Conservation (phyloP, 768 basidiomycete species). For the Favolaschia claudopus region DNA sequence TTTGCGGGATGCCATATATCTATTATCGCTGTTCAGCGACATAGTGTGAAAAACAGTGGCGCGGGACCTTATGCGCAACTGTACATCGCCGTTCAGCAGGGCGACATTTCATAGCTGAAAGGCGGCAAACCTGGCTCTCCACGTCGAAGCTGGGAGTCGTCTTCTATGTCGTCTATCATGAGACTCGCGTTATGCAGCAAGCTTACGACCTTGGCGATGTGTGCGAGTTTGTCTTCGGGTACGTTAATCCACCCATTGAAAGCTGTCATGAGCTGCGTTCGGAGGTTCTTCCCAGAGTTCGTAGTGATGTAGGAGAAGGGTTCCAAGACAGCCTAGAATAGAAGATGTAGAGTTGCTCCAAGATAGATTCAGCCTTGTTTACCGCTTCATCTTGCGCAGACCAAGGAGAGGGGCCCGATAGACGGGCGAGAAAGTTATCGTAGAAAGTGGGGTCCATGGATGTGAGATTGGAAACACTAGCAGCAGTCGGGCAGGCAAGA, state of each 20-base stretch:
- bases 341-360: not conserved
- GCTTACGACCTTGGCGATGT: slow-evolving; percentile 83
- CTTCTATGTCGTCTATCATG: slow-evolving; percentile 95
- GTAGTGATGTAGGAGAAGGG: slow-evolving; percentile 86
- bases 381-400: slow-evolving; percentile 42
- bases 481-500: no score
- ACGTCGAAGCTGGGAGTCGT: slow-evolving; percentile 83
- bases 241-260: slow-evolving; percentile 94
- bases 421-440: slow-evolving; percentile 46
- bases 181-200: slow-evolving; percentile 96
- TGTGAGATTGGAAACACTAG: no score
- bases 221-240: slow-evolving; percentile 69
- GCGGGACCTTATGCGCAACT: not conserved
- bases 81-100: not conserved
- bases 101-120: not conserved
- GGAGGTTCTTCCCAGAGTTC: slow-evolving; percentile 91
- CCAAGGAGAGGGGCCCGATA: slow-evolving; percentile 42
- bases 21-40: slow-evolving; percentile 66
- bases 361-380: slow-evolving; percentile 3
- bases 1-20: slow-evolving; percentile 95
- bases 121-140: slow-evolving; percentile 74
- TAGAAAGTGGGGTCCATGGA: slow-evolving; percentile 33
- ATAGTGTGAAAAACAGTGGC: no score
- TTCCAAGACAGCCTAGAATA: slow-evolving; percentile 67
- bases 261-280: slow-evolving; percentile 84